Conservation (phyloP, 1,284 basidiomycete species). For the Cutaneotrichosporon cutaneum region DNA sequence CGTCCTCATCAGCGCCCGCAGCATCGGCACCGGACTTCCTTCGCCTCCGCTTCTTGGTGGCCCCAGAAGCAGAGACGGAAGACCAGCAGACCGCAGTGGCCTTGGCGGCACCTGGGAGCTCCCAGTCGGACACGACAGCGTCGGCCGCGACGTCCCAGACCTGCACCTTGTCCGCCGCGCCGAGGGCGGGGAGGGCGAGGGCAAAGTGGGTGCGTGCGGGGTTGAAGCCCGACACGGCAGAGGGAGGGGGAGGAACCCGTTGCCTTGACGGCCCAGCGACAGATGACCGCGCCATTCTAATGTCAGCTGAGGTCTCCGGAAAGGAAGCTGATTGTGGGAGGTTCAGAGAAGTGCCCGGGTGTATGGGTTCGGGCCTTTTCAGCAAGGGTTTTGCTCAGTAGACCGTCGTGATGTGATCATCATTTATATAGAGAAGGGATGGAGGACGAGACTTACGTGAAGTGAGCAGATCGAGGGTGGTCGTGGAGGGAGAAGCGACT, state of each 20-base stretch:
- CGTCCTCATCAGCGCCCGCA: conserved; percentile 33
- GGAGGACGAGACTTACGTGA: conserved; percentile 4
- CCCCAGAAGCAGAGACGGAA: conserved; percentile 25
- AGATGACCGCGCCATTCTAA: conserved; percentile 40
- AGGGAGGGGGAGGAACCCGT: conserved; percentile 46
- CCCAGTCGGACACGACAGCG: conserved; percentile 49
- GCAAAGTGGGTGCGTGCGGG: conserved; percentile 46
- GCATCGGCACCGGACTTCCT: conserved; percentile 26
- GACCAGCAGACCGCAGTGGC: conserved; percentile 44
- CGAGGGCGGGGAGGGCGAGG: conserved; percentile 46
- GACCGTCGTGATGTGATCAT: conserved; percentile 53
- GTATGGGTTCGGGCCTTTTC: conserved; percentile 47
- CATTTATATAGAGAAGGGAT: conserved; percentile 34
- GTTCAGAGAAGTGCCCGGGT: conserved; percentile 47
- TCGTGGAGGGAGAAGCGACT: neutral
- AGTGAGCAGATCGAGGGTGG: neutral
- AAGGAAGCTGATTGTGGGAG: conserved; percentile 13
- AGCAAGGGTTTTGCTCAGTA: conserved; percentile 45
- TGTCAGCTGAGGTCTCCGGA: conserved; percentile 15
- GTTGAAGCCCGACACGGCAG: conserved; percentile 49
- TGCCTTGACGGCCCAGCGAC: conserved; percentile 47
- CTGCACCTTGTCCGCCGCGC: conserved; percentile 49
- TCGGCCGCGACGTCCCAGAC: conserved; percentile 50
- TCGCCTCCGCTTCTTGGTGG: conserved; percentile 38
- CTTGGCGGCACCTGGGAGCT: conserved; percentile 46